Evolutionary conservation across 768 basidiomycete species (phyloP).

Genomic region (Fistulinella prunicolor): DNA sequence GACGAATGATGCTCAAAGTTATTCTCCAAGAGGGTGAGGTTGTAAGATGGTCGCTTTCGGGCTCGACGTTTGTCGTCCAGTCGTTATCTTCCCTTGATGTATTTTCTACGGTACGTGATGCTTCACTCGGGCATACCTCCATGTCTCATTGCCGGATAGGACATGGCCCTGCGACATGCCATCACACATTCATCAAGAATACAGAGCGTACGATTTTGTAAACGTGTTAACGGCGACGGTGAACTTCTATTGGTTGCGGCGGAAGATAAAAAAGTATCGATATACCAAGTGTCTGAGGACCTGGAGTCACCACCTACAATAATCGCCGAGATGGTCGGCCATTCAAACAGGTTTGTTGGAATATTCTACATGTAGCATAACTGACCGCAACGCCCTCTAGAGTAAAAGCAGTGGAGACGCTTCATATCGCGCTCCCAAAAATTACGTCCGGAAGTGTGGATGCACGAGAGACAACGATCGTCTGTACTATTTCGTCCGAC

Average conservation of each 20-base stretch:
- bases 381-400: constrained; percentile 37
- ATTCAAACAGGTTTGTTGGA: constrained; percentile 69
- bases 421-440: constrained; percentile 56
- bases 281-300: constrained; percentile 63
- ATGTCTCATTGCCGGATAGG: constrained; percentile 40
- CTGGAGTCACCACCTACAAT: constrained; percentile 47
- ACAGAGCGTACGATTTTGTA: constrained; percentile 79
- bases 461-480: constrained; percentile 49
- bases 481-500: constrained; percentile 84
- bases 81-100: constrained; percentile 73
- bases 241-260: constrained; percentile 81
- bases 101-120: constrained; percentile 63
- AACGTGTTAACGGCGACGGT: constrained; percentile 49
- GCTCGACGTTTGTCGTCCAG: constrained; percentile 78
- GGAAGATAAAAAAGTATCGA: constrained; percentile 84
- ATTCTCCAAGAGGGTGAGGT: constrained; percentile 73
- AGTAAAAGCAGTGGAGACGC: constrained; percentile 75
- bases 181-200: constrained; percentile 79
- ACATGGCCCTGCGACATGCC: constrained; percentile 72
- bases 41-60: constrained; percentile 83
- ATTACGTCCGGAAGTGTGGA: constrained; percentile 11
- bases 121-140: not conserved
- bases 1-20: not conserved
- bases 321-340: constrained; percentile 75
- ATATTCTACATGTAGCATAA: not conserved